Base-by-base conservation (phyloP, 164 flowering plant genomes). In the Malania oleifera region DNA sequence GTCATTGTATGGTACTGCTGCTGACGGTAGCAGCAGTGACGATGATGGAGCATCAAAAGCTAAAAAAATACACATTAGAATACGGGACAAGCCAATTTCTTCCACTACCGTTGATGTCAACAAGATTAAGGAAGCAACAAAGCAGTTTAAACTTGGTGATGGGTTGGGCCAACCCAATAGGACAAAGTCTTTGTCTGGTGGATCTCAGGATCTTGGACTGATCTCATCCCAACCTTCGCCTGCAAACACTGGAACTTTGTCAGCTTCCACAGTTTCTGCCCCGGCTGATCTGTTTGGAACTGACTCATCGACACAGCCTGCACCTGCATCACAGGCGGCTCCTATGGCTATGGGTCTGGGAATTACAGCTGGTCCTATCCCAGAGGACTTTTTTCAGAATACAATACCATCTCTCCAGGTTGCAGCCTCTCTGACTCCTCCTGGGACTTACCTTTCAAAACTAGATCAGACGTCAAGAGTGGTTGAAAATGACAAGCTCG, bases 311-410 rank as follows among this genome's bases (percentile, higher is more conserved):
- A 62, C 62, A 8, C 87, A 72, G 65, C 76, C 83, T 54, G 69
- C 77, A 51, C 50, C 77, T 25, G 57, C 52, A 31, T 65, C 76
- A 54, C 84, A 75, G 53, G 68, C 78, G 34, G 44, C 72, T 57
- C 53, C 86, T 13, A 43, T 28, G 49, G 72, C n/a, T 19, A 61
- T 39, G 25, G 91, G 92, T 57, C 40, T 18, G 39, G 96, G 96
- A 59, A 70, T 76, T 50, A 37, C 82, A 41, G 86, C 78, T 45
- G 66, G 88, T 59, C 99, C 99, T 43, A 95, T 95, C 19, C 96
- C 99, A 2, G 99, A 95, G 72, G 97, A 95, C 71, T 95, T 95
- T 49, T 95, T 95, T 70, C 93, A 91, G 76, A 82, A 91, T 67
- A 95, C 99, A 27, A 78, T 95, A 62, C 80, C 97, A 34, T 91